Evolutionary conservation across 768 basidiomycete genomes (phyloP).

Genomic region (Fistulinella prunicolor): DNA sequence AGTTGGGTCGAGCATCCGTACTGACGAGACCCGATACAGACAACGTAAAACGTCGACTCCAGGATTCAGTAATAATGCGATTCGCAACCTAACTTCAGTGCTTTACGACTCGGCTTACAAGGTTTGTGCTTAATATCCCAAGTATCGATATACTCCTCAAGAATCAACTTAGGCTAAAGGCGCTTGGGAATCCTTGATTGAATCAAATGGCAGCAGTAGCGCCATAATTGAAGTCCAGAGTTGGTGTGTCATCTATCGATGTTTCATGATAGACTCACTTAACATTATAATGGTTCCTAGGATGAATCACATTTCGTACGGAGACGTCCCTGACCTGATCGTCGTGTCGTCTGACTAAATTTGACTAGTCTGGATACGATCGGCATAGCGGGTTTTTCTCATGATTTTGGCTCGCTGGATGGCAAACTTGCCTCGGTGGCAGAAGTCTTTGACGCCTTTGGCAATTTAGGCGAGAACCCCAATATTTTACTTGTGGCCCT

Average conservation of each 20-base stretch:
- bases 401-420: constrained; percentile 42
- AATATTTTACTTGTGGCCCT: constrained; percentile 22
- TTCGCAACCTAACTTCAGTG: constrained; percentile 35
- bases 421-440: constrained; percentile 31
- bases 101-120: constrained; percentile 44
- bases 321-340: neutral
- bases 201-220: constrained; percentile 21
- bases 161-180: constrained; percentile 24
- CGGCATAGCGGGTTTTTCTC: constrained; percentile 45
- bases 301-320: constrained; percentile 48
- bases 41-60: constrained; percentile 39
- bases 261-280: neutral
- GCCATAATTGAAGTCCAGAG: constrained; percentile 46
- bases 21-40: constrained; percentile 15
- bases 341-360: neutral
- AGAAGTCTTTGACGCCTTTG: constrained; percentile 25
- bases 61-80: constrained; percentile 41
- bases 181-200: constrained; percentile 31
- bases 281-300: constrained; percentile 9
- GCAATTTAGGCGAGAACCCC: constrained; percentile 6
- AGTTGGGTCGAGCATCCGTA: constrained; percentile 13
- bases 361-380: constrained; percentile 40
- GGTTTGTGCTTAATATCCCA: constrained; percentile 17
- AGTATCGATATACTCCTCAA: neutral
- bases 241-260: constrained; percentile 32